Percentiles rank a stretch among this genome's conserved stretches.
phyloP scores from a whole-genome alignment of 352 stramenopile genomes.

The Phytopythium boreale region DNA sequence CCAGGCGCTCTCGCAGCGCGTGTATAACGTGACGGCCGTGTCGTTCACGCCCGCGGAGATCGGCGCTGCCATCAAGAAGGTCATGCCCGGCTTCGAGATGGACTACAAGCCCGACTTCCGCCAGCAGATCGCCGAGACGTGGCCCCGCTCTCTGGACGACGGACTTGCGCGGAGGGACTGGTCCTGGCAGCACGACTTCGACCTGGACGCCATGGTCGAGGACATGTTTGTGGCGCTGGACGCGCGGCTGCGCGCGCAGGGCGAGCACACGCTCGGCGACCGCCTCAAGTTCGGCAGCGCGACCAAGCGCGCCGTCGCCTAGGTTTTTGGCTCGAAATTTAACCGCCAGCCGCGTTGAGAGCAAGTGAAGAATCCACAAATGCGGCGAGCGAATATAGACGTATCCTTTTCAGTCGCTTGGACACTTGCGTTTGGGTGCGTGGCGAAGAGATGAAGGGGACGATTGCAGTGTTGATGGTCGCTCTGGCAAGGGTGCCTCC shows the following conservation, averaged over 20 bases:
- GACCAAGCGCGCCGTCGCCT: constrained; percentile 1
- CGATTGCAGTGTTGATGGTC: no score
- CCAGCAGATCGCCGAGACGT: constrained; percentile 91
- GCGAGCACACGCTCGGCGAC: constrained; percentile 4
- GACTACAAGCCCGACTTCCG: constrained; percentile 88
- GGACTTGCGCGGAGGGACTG: constrained; percentile 79
- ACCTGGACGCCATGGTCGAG: constrained; percentile 86
- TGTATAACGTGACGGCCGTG: constrained; percentile 91
- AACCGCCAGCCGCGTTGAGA: background rate
- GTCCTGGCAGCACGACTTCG: constrained; percentile 88
- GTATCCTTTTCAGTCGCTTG: background rate
- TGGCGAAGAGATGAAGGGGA: no score
- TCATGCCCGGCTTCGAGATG: constrained; percentile 87
- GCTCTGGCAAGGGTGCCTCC: no score
- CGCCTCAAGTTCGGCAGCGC: background rate
- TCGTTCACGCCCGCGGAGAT: constrained; percentile 89
- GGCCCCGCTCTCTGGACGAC: constrained; percentile 87
- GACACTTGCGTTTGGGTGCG: no score
- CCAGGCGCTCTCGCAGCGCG: constrained; percentile 72
- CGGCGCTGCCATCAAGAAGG: constrained; percentile 79
- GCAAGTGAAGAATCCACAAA: background rate
- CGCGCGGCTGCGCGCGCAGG: constrained; percentile 43
- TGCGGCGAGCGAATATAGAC: background rate
- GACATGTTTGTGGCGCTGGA: constrained; percentile 90
- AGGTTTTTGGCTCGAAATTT: background rate